Evolutionary conservation across 169 alveolate genomes (phyloP).

Genomic region (Theileria sp.): DNA sequence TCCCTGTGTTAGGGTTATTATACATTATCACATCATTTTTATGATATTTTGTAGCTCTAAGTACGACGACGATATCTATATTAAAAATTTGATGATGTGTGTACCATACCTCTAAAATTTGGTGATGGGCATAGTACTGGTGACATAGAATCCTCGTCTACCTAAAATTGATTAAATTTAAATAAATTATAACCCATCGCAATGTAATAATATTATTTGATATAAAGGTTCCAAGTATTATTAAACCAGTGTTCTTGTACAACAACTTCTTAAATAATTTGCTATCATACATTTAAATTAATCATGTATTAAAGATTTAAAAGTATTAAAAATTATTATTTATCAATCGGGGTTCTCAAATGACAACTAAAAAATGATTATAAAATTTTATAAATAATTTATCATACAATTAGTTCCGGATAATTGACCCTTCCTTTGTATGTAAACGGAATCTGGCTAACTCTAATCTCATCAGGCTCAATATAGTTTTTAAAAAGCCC

Average conservation of each 20-base stretch:
- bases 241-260: slow-evolving; percentile 13
- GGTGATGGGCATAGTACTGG: slow-evolving; percentile 38
- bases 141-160: slow-evolving; percentile 38
- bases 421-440: slow-evolving; percentile 66
- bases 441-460: slow-evolving; percentile 60
- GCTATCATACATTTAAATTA: background rate
- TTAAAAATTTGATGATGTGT: background rate
- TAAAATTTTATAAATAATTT: background rate
- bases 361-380: slow-evolving; percentile 13
- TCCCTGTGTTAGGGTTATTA: slow-evolving; percentile 46
- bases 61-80: slow-evolving; percentile 53
- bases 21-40: slow-evolving; percentile 60
- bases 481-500: slow-evolving; percentile 48
- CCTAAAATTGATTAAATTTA: slow-evolving; percentile 16
- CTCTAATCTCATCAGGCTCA: slow-evolving; percentile 63
- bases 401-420: slow-evolving; percentile 46
- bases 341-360: too few species aligned
- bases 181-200: slow-evolving; percentile 35
- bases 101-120: slow-evolving; percentile 12
- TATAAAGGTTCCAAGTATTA: slow-evolving; percentile 33
- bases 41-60: slow-evolving; percentile 44
- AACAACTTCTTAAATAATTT: slow-evolving; percentile 9
- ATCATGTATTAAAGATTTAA: slow-evolving; percentile 11
- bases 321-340: slow-evolving; percentile 1
- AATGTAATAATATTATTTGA: slow-evolving; percentile 50